Evolutionary conservation across 495 filamentous ascomycete species (phyloP), one percentile per base, ranked within the genome.

Genomic region (Talaromyces adpressus): DNA sequence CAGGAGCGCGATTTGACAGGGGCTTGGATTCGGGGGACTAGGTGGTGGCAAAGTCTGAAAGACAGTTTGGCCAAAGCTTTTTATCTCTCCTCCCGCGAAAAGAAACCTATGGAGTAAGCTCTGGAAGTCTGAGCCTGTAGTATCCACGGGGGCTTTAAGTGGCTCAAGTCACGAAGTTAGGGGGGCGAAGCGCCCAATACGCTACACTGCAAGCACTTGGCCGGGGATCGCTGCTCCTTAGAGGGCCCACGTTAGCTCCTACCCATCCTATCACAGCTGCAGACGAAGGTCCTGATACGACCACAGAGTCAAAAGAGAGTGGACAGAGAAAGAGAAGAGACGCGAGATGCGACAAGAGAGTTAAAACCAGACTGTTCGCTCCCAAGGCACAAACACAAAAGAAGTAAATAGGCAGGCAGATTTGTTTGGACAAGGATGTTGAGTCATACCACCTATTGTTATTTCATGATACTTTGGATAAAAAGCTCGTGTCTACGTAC

Each of bases 211-310:
- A 11, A n/a, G 16, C 45, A 22, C 18, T 1, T n/a, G 16, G 16
- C 47, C 52, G 52, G 52, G 27, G 52, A 27, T 23, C 52, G 8
- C 20, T 56, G 52, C 52, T 56, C 52, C 52, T 56, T 18, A 53
- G 16, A 56, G 27, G 52, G 52, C 52, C 52, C 52, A 56, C 52
- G 52, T 56, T 27, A 56, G 52, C 52, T 56, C 22, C 52, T 56
- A 29, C 27, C 51, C 11, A 56, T 29, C 52, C 52, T 20, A 56
- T 22, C 52, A 56, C 20, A 56, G 22, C 52, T 29, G 52, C 52
- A 18, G 9, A 6, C 4, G 32, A 12, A 36, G 32, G 32, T 36
- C 32, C 52, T 56, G 52, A 56, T 25, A 56, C 52, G n/a, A n/a
- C 22, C 27, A 14, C 49, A 53, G 49, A 25, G 23, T 20, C 23